phyloP scores from a whole-genome alignment of 768 basidiomycete species.

The Mycena polygramma region DNA sequence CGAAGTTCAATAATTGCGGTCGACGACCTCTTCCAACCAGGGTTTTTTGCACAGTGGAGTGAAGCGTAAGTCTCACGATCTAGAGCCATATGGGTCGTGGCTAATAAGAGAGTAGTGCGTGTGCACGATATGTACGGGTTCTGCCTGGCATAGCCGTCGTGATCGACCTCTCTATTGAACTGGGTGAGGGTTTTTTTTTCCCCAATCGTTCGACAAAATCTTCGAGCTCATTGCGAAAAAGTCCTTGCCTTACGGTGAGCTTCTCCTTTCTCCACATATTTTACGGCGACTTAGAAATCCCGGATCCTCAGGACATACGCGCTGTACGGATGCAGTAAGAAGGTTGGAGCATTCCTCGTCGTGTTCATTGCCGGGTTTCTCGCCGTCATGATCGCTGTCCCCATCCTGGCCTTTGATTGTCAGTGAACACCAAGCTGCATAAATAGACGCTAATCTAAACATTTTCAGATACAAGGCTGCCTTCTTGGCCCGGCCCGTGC shows the following conservation, averaged over 20 bases:
- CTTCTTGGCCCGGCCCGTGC: constrained; percentile 35
- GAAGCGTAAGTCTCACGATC: constrained; percentile 27
- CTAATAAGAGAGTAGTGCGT: constrained; percentile 6
- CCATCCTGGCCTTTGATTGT: constrained; percentile 36
- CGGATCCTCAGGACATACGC: constrained; percentile 26
- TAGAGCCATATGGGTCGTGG: neutral
- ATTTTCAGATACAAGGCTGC: constrained; percentile 32
- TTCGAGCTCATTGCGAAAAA: neutral
- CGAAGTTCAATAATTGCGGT: neutral
- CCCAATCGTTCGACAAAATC: no score
- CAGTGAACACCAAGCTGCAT: neutral
- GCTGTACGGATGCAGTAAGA: constrained; percentile 25
- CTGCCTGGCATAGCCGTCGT: constrained; percentile 36
- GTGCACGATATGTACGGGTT: constrained; percentile 31
- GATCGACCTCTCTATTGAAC: constrained; percentile 35
- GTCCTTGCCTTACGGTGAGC: constrained; percentile 35
- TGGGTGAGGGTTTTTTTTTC: constrained; percentile 17
- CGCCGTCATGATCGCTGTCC: constrained; percentile 37
- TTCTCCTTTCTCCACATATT: no score
- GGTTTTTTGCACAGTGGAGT: constrained; percentile 37
- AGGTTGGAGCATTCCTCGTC: constrained; percentile 23
- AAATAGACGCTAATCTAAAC: neutral
- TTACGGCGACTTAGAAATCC: neutral
- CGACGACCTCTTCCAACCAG: neutral
- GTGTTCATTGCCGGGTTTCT: constrained; percentile 31